phyloP scores from a whole-genome alignment of 2,329 filamentous ascomycete genomes.

The Huntiella abstrusa region DNA sequence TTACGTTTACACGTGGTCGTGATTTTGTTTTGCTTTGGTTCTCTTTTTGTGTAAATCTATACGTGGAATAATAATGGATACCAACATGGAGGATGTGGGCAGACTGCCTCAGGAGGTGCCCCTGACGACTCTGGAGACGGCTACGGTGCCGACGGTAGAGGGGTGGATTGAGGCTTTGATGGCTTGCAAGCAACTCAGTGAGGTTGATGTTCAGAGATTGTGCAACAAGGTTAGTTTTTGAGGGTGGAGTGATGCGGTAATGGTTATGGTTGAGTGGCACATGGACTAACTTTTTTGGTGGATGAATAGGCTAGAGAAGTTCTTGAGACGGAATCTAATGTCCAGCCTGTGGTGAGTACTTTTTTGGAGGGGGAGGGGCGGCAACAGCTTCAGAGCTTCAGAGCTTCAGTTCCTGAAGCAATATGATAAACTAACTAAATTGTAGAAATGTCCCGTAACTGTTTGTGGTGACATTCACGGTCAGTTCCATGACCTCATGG shows the following conservation, averaged over 20 bases:
- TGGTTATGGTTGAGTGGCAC: neutral
- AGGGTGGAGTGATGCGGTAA: neutral
- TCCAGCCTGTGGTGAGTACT: conserved; percentile 78
- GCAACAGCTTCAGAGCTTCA: neutral
- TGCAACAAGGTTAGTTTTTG: conserved; percentile 69
- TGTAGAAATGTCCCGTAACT: conserved; percentile 89
- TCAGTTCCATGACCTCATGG: conserved; percentile 98
- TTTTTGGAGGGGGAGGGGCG: neutral
- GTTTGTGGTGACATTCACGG: conserved; percentile 98
- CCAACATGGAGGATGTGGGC: conserved; percentile 96
- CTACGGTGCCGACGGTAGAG: conserved; percentile 81
- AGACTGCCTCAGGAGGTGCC: conserved; percentile 67
- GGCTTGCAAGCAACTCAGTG: conserved; percentile 93
- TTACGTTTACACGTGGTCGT: too few species aligned
- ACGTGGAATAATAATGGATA: conserved; percentile 48
- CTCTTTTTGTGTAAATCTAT: neutral
- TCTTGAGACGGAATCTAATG: conserved; percentile 91
- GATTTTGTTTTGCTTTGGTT: neutral
- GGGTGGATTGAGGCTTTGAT: conserved; percentile 98
- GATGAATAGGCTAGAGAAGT: conserved; percentile 67
- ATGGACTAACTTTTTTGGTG: neutral
- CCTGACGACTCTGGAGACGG: conserved; percentile 50
- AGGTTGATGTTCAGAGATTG: conserved; percentile 84
- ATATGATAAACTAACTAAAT: neutral
- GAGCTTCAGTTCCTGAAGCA: too few species aligned